phyloP scores from a whole-genome alignment of 805 yeast species.

The Diddensiella santjacobensis region DNA sequence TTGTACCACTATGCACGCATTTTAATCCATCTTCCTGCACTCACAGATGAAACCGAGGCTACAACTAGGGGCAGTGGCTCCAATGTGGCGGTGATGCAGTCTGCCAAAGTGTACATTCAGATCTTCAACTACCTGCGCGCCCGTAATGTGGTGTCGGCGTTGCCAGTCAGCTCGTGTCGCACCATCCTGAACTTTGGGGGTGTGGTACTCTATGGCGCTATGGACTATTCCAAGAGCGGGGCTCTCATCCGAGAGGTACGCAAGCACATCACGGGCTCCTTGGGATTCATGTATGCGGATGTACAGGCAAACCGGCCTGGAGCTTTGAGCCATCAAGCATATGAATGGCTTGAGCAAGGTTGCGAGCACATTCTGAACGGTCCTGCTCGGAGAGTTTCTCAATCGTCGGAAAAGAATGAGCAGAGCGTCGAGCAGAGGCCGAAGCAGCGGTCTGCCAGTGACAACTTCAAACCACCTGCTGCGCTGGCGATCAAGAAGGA shows the following conservation, averaged over 20 bases:
- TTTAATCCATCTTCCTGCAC: slow-evolving; percentile 56
- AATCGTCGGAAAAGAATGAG: too few species aligned
- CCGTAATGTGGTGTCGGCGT: slow-evolving; percentile 26
- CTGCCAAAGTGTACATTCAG: slow-evolving; percentile 32
- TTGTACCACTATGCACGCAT: slow-evolving; percentile 61
- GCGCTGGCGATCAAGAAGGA: not conserved
- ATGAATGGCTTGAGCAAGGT: slow-evolving; percentile 20
- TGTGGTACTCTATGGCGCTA: slow-evolving; percentile 47
- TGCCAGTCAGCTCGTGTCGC: slow-evolving; percentile 30
- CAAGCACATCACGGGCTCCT: slow-evolving; percentile 40
- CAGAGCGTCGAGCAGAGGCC: not conserved
- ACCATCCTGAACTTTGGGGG: slow-evolving; percentile 24
- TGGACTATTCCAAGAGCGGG: slow-evolving; percentile 82
- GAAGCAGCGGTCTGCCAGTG: not conserved
- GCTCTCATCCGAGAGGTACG: slow-evolving; percentile 70
- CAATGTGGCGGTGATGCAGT: slow-evolving; percentile 30
- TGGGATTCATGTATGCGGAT: slow-evolving; percentile 24
- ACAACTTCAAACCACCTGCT: not conserved
- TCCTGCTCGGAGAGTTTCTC: slow-evolving; percentile 1
- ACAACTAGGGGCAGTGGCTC: slow-evolving; percentile 28
- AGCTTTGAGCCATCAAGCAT: slow-evolving; percentile 17
- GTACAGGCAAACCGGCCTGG: slow-evolving; percentile 25
- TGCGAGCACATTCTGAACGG: slow-evolving; percentile 20
- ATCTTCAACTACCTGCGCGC: slow-evolving; percentile 28
- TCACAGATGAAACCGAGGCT: slow-evolving; percentile 24